Evolutionary conservation across 805 yeast species (phyloP), one percentile per base, ranked within the genome.

Genomic region (Schwanniomyces polymorphus): DNA sequence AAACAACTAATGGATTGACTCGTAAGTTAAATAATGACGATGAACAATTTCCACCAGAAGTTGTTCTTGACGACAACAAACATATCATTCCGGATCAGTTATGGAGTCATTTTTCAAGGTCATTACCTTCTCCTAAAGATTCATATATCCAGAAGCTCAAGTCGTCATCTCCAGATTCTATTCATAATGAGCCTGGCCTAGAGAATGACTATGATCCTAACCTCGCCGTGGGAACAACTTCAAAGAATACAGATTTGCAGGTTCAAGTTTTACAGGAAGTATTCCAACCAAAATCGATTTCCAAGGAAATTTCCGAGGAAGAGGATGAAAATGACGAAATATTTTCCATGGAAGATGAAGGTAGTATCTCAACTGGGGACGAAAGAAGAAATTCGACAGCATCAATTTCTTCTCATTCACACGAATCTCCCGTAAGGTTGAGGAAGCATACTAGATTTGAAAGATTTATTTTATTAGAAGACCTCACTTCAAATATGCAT

Each of bases 51-150:
- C 74, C 82, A 9, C 88, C 92, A 2, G 97, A 90, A 59, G 98
- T 92, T n/a, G 84, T 88, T 1, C 74, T 92, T 28, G 91, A 90
- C 63, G 98, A 92, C 59, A 92, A 92, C 64, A 85, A 81, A 48
- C 99, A 92, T 65, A 91, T 92, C 46, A 85, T 92, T 27, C 97
- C 98, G 0, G 86, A 85, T 46, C 84, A 91, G 2, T 64, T 89
- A 51, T 80, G 90, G 82, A 76, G 76, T 49, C 82, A 79, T 46
- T 85, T 81, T 57, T 78, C 88, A 5, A 60, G 59, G 37, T 56
- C 60, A 35, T 38, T 53, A n/a, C 58, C 58, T 4, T 56, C 62
- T 8, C 57, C 59, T 3, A 48, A 39, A 25, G 47, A 44, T 25
- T 47, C 46, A 34, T 31, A 38, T 21, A 26, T 44, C 12, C 23